Percentiles rank a stretch among this genome's conserved stretches.
Evolutionary conservation across 2,329 filamentous ascomycete species (phyloP).

Genomic region (Botrytis aclada): DNA sequence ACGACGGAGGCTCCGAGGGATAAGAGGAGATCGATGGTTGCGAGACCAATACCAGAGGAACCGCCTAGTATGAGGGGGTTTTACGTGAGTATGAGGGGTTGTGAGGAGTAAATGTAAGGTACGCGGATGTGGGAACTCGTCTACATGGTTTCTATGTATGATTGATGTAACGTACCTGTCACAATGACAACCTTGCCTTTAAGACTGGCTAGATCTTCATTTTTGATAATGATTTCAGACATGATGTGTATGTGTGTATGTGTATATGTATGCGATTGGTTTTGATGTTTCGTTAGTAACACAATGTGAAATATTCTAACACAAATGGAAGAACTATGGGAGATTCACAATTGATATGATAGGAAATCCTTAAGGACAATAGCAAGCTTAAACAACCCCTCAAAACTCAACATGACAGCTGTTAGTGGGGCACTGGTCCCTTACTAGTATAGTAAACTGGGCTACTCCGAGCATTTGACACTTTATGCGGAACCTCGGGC

Average conservation of each 20-base stretch:
- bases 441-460: neutral
- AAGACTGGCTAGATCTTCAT: slow-evolving; percentile 44
- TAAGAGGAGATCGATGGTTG: slow-evolving; percentile 51
- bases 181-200: slow-evolving; percentile 52
- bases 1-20: slow-evolving; percentile 53
- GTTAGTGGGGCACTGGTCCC: neutral
- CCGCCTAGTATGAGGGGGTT: slow-evolving; percentile 43
- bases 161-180: slow-evolving; percentile 42
- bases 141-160: slow-evolving; percentile 28
- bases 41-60: slow-evolving; percentile 59
- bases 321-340: neutral
- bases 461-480: neutral
- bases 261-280: neutral
- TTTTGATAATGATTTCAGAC: slow-evolving; percentile 46
- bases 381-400: neutral
- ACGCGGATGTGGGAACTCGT: neutral
- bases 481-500: neutral
- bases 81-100: slow-evolving; percentile 10
- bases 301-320: neutral
- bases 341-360: neutral
- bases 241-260: slow-evolving; percentile 36
- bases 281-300: neutral
- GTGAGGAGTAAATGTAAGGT: neutral
- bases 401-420: neutral
- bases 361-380: neutral